Evolutionary conservation across 371 early-diverging fungal species (phyloP).

Genomic region (Smittium mucronatum): DNA sequence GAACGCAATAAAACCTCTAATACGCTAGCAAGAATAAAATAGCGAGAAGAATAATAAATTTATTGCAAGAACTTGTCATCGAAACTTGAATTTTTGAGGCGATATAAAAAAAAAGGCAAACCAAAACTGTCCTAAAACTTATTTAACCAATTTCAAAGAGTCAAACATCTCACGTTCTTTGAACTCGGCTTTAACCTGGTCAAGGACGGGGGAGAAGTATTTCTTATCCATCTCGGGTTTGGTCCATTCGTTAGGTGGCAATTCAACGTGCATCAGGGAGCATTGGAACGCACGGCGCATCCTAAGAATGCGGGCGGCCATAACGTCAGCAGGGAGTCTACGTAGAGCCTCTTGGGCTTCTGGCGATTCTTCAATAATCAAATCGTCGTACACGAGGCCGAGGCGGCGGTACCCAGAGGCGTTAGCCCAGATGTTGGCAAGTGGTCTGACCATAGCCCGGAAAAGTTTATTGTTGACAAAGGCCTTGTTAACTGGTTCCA

Average conservation of each 20-base stretch:
- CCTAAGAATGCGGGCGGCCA: conserved; percentile 68
- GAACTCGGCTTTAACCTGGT: conserved; percentile 68
- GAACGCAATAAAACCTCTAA: no score
- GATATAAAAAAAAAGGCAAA: no score
- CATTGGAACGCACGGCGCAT: conserved; percentile 68
- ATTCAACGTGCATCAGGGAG: conserved; percentile 52
- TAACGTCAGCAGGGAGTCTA: conserved; percentile 62
- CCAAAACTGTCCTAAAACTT: no score
- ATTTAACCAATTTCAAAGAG: conserved; percentile 23
- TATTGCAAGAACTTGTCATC: no score
- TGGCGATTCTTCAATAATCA: conserved; percentile 73
- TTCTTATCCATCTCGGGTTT: conserved; percentile 63
- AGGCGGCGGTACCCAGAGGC: conserved; percentile 65
- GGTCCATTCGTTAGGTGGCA: conserved; percentile 62
- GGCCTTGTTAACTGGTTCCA: conserved; percentile 24
- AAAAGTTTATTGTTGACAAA: conserved; percentile 24
- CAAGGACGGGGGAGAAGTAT: conserved; percentile 76
- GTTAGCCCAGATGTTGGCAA: conserved; percentile 55
- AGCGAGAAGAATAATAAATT: no score
- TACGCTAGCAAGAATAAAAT: no score
- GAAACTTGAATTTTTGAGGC: no score
- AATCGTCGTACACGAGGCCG: conserved; percentile 88
- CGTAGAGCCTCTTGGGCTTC: conserved; percentile 75
- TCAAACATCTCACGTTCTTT: conserved; percentile 66
- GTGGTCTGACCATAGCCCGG: conserved; percentile 48